phyloP scores from a whole-genome alignment of 148 eudicot genomes.

The Diospyros kaki region DNA sequence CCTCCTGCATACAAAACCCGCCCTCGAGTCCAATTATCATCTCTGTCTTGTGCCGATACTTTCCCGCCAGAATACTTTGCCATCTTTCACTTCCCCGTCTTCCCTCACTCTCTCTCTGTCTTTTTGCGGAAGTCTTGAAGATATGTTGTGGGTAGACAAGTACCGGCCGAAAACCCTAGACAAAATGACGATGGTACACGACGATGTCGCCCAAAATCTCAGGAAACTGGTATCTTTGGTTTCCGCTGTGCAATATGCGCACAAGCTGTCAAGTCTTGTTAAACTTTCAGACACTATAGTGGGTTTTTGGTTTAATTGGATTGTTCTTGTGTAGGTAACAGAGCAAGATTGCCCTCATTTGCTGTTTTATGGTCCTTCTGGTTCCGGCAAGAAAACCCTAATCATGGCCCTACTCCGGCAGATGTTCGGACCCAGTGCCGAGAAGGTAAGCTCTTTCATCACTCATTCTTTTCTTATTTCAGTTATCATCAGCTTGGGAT shows the following conservation, averaged over 20 bases:
- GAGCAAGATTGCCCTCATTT: slow-evolving; percentile 98
- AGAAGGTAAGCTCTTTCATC: slow-evolving; percentile 80
- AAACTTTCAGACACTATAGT: background rate
- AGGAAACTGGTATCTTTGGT: slow-evolving; percentile 59
- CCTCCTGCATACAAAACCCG: too few species aligned
- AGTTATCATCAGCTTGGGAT: background rate
- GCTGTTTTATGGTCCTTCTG: slow-evolving; percentile 88
- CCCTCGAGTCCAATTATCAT: too few species aligned
- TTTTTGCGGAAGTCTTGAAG: background rate
- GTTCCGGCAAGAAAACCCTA: slow-evolving; percentile 96
- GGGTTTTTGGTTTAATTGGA: background rate
- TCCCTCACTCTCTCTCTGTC: slow-evolving; percentile 14
- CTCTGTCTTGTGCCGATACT: background rate
- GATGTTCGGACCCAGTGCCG: slow-evolving; percentile 87
- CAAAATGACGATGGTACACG: slow-evolving; percentile 62
- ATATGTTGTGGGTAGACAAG: slow-evolving; percentile 97
- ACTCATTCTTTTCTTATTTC: background rate
- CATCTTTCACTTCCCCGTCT: slow-evolving; percentile 10
- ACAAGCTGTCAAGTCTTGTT: background rate
- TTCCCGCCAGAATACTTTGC: slow-evolving; percentile 24
- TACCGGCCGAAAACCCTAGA: slow-evolving; percentile 96
- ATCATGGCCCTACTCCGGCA: slow-evolving; percentile 86
- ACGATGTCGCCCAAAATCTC: slow-evolving; percentile 80
- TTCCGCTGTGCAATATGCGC: background rate
- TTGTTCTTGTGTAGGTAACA: slow-evolving; percentile 42